These are phyloP conservation scores for Penicillium digitatum DNA, from an alignment of 2,329 filamentous ascomycete species.

Conservation along the genomic window DNA sequence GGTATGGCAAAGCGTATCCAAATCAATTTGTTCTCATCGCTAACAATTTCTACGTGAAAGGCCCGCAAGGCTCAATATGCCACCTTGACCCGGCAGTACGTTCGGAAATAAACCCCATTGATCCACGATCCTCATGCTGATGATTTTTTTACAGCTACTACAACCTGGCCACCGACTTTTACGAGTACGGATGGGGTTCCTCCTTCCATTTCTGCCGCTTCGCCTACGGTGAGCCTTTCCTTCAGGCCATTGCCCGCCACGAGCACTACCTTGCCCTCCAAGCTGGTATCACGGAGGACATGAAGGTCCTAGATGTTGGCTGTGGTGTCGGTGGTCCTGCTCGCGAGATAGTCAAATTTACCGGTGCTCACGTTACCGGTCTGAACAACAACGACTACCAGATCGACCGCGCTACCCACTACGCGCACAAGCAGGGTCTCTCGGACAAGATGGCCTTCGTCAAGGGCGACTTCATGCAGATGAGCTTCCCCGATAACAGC, in stretches of 20 bases:
- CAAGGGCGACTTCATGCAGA: conserved; percentile 99
- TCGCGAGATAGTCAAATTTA: conserved; percentile 93
- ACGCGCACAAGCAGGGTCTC: conserved; percentile 77
- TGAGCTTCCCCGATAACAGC: conserved; percentile 85
- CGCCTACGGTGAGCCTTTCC: conserved; percentile 78
- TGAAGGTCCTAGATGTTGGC: conserved; percentile 91
- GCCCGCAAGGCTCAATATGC: conserved; percentile 83
- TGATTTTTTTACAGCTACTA: conserved; percentile 64
- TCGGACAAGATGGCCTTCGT: conserved; percentile 76
- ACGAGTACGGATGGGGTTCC: conserved; percentile 95
- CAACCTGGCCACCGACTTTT: conserved; percentile 91
- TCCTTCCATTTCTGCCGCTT: conserved; percentile 98
- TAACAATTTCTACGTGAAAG: conserved; percentile 42
- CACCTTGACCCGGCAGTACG: conserved; percentile 85
- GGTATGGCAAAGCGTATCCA: conserved; percentile 47
- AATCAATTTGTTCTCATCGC: not conserved
- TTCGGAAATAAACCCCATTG: conserved; percentile 19
- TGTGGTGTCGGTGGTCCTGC: conserved; percentile 96
- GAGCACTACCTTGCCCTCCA: conserved; percentile 94
- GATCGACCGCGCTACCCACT: conserved; percentile 84
- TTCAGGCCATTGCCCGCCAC: conserved; percentile 88
- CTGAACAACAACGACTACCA: conserved; percentile 99
- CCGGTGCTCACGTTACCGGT: conserved; percentile 80
- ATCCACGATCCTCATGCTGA: not conserved
- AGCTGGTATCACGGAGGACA: conserved; percentile 79